Percentiles rank a stretch among this genome's conserved stretches.
Evolutionary conservation across 306 rosid genomes (phyloP).

Genomic region (Cucurbita pepo): DNA sequence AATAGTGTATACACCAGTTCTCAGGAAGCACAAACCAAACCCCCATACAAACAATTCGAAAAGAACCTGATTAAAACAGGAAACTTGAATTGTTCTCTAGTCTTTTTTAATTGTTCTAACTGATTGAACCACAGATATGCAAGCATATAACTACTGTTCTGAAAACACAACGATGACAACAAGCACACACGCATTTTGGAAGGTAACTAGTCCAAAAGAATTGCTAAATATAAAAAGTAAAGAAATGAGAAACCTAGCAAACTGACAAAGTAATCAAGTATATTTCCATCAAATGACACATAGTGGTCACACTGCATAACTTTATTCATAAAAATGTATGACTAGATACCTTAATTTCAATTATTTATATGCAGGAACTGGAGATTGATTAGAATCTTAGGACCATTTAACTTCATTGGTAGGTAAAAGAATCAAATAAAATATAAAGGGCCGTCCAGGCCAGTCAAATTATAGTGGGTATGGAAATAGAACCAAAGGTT

Average conservation of each 20-base stretch:
- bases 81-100: not conserved
- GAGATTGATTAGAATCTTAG: not conserved
- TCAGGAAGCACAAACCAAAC: not conserved
- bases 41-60: not conserved
- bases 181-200: not conserved
- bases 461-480: not conserved
- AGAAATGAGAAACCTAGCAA: not conserved
- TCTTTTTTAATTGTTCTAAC: not conserved
- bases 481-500: not conserved
- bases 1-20: not conserved
- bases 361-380: not conserved
- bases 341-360: not conserved
- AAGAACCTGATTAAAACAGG: not conserved
- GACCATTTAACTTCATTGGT: not conserved
- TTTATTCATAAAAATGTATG: not conserved
- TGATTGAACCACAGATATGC: not conserved
- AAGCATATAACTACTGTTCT: not conserved
- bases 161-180: not conserved
- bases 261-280: not conserved
- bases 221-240: not conserved
- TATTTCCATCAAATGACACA: not conserved
- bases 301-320: not conserved
- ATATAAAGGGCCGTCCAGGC: not conserved
- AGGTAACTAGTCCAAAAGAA: not conserved
- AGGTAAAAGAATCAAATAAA: not conserved